Conservation (phyloP, 768 basidiomycete species). For the Pisolithus sp. region DNA sequence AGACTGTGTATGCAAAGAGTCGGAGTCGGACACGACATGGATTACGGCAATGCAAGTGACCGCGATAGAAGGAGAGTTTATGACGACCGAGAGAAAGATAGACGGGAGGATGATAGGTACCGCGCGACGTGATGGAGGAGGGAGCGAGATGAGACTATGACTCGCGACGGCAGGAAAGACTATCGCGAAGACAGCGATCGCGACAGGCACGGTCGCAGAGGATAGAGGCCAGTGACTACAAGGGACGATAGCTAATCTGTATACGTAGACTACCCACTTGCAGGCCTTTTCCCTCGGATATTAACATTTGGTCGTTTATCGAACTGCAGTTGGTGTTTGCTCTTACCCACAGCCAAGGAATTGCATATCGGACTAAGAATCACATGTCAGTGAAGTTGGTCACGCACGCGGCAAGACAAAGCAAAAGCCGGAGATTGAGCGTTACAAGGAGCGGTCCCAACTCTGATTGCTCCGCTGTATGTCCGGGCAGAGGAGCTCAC, state of each 20-base stretch:
- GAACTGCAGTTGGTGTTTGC: no score
- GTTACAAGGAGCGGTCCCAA: not conserved
- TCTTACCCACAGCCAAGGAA: no score
- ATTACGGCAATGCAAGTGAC: conserved; percentile 12
- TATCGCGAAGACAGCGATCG: not conserved
- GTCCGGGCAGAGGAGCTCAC: not conserved
- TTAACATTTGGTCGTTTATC: no score
- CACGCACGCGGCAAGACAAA: not conserved
- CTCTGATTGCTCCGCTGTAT: not conserved
- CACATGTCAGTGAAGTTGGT: not conserved
- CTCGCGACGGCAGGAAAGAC: conserved; percentile 27
- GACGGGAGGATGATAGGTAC: conserved; percentile 19
- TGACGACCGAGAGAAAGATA: conserved; percentile 23
- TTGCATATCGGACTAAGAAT: no score
- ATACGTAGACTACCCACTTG: no score
- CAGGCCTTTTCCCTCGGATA: not conserved
- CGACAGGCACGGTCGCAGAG: not conserved
- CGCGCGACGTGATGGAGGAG: not conserved
- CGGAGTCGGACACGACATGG: conserved; percentile 6
- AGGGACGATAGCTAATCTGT: no score
- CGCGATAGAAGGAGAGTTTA: conserved; percentile 20
- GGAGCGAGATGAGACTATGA: conserved; percentile 7
- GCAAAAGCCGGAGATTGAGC: not conserved
- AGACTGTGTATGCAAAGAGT: conserved; percentile 7
- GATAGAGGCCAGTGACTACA: not conserved